Evolutionary conservation across 768 basidiomycete genomes (phyloP).

Genomic region (Clavaria fumosa): DNA sequence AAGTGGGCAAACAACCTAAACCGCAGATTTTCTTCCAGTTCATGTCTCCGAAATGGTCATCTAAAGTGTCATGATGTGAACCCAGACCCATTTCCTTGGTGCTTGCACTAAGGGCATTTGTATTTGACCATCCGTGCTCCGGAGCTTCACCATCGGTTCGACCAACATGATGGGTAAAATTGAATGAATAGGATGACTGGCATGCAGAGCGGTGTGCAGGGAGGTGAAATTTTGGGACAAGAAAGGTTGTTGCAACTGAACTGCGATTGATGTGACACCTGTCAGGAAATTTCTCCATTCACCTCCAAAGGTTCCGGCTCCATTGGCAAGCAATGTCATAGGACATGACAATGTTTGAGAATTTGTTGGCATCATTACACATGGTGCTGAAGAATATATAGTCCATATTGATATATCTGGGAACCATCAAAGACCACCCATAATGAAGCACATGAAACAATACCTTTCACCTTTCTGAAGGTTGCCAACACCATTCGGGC

Average conservation of each 20-base stretch:
- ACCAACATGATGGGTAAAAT: slow-evolving; percentile 13
- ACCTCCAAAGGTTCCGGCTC: background rate
- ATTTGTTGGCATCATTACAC: background rate
- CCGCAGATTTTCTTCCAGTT: slow-evolving; percentile 17
- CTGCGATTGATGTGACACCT: background rate
- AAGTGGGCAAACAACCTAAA: slow-evolving; percentile 12
- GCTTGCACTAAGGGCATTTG: slow-evolving; percentile 13
- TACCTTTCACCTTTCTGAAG: slow-evolving; percentile 22
- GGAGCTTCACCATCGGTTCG: slow-evolving; percentile 21
- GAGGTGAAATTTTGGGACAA: slow-evolving; percentile 26
- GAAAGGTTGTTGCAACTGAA: background rate
- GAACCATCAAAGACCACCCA: background rate
- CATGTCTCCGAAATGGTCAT: slow-evolving; percentile 17
- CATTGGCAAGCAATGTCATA: slow-evolving; percentile 9
- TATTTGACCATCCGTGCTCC: slow-evolving; percentile 18
- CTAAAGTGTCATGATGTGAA: slow-evolving; percentile 14
- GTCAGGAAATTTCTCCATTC: background rate
- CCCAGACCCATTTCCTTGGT: slow-evolving; percentile 21
- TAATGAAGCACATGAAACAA: slow-evolving; percentile 1
- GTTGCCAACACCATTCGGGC: slow-evolving; percentile 16
- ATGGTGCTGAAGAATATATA: slow-evolving; percentile 1
- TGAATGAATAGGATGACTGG: slow-evolving; percentile 17
- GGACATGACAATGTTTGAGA: slow-evolving; percentile 4
- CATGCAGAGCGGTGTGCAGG: slow-evolving; percentile 17
- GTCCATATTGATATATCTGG: slow-evolving; percentile 2